Evolutionary conservation across 805 yeast species (phyloP).

Genomic region (Cephaloascus albidus): DNA sequence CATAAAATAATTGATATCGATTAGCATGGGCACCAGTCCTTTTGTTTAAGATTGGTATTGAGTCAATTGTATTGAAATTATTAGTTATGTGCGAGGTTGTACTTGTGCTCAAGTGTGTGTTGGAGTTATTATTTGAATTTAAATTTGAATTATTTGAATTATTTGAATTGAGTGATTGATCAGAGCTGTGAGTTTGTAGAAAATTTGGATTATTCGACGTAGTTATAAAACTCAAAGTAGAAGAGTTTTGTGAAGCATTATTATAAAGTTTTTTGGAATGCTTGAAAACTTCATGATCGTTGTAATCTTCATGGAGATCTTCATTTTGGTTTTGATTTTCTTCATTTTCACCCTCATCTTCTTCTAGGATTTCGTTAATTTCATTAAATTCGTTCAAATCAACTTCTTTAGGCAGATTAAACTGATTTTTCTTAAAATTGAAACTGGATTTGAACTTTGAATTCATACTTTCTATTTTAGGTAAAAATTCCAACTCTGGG

Average conservation of each 20-base stretch:
- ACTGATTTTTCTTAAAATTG: background rate
- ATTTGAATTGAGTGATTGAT: constrained; percentile 2
- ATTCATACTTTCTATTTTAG: background rate
- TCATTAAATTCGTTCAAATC: background rate
- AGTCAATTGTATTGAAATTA: constrained; percentile 1
- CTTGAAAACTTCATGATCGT: too few species aligned
- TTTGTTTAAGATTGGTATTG: background rate
- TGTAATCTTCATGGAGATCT: background rate
- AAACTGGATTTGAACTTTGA: background rate
- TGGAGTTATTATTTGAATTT: background rate
- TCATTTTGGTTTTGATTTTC: background rate
- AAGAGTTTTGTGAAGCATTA: background rate
- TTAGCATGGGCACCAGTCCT: constrained; percentile 25
- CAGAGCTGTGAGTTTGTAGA: constrained; percentile 3
- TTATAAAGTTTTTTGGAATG: background rate
- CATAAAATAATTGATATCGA: constrained; percentile 38
- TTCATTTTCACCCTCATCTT: constrained; percentile 4
- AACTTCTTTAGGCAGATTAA: constrained; percentile 2
- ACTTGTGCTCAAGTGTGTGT: background rate
- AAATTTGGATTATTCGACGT: too few species aligned
- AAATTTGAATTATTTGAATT: background rate
- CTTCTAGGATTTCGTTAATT: constrained; percentile 3
- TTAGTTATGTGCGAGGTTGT: background rate
- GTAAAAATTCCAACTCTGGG: constrained; percentile 29
- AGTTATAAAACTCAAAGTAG: background rate